phyloP scores from a whole-genome alignment of 192 early-diverging fungal genomes.

The Coemansia sp. region DNA sequence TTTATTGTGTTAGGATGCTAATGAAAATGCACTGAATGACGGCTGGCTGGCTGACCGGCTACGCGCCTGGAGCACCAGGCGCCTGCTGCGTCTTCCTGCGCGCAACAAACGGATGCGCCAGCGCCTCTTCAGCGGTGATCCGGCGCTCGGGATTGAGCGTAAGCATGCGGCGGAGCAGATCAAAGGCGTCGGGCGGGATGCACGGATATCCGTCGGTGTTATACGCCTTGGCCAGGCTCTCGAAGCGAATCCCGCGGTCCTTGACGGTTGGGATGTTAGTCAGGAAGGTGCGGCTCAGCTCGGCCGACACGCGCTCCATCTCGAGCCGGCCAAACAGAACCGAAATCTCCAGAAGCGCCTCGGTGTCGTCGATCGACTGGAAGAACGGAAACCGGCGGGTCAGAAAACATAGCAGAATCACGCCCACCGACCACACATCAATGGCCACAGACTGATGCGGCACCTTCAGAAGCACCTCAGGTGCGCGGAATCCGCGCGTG shows the following conservation, averaged over 20 bases:
- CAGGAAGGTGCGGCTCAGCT: constrained; percentile 55
- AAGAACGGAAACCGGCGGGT: constrained; percentile 89
- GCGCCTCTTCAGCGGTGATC: constrained; percentile 75
- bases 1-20: no score
- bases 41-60: no score
- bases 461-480: constrained; percentile 87
- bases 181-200: constrained; percentile 55
- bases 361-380: constrained; percentile 79
- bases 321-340: constrained; percentile 73
- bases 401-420: constrained; percentile 78
- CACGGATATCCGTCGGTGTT: constrained; percentile 35
- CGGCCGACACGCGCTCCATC: constrained; percentile 69
- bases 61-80: no score
- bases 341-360: constrained; percentile 83
- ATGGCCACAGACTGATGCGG: constrained; percentile 76
- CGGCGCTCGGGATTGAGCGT: constrained; percentile 61
- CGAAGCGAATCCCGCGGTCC: constrained; percentile 49
- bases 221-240: constrained; percentile 52
- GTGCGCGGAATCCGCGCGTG: constrained; percentile 90
- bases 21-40: no score
- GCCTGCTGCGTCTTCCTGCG: not conserved
- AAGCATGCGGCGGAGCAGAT: constrained; percentile 64
- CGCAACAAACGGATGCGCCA: constrained; percentile 70
- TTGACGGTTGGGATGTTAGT: constrained; percentile 54
- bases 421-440: constrained; percentile 93